phyloP scores from a whole-genome alignment of 495 filamentous ascomycete genomes.

The Xylaria telfairii region DNA sequence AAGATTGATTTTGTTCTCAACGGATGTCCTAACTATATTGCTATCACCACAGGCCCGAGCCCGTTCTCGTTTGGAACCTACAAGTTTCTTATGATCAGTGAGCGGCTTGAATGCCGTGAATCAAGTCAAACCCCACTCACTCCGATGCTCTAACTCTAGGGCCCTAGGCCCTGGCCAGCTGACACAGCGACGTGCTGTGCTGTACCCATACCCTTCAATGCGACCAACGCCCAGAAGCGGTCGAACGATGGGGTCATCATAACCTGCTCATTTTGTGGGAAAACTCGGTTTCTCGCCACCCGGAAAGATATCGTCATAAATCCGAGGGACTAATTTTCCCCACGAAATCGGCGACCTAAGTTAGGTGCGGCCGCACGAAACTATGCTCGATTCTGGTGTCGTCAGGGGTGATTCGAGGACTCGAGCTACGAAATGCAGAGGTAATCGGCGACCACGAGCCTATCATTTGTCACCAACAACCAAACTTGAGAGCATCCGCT shows the following conservation, averaged over 20 bases:
- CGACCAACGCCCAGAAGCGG: neutral
- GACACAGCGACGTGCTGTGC: neutral
- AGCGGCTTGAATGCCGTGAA: neutral
- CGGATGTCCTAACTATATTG: neutral
- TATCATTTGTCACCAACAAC: neutral
- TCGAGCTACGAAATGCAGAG: neutral
- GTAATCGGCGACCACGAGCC: constrained; percentile 11
- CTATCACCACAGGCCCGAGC: neutral
- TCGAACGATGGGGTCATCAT: constrained; percentile 16
- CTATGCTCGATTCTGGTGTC: neutral
- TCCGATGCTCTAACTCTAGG: neutral
- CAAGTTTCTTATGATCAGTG: neutral
- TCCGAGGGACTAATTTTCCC: neutral
- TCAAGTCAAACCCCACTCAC: neutral
- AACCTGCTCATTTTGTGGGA: constrained; percentile 7
- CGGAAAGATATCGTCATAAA: neutral
- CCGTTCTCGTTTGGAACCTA: neutral
- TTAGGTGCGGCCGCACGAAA: neutral
- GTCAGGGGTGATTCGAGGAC: neutral
- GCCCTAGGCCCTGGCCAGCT: neutral
- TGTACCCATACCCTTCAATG: neutral
- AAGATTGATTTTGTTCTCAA: neutral
- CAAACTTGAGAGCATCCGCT: neutral
- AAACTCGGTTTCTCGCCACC: neutral
- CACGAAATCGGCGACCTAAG: neutral